phyloP scores from a whole-genome alignment of 2,329 filamentous ascomycete genomes.

The Pestalotiopsis sp. region DNA sequence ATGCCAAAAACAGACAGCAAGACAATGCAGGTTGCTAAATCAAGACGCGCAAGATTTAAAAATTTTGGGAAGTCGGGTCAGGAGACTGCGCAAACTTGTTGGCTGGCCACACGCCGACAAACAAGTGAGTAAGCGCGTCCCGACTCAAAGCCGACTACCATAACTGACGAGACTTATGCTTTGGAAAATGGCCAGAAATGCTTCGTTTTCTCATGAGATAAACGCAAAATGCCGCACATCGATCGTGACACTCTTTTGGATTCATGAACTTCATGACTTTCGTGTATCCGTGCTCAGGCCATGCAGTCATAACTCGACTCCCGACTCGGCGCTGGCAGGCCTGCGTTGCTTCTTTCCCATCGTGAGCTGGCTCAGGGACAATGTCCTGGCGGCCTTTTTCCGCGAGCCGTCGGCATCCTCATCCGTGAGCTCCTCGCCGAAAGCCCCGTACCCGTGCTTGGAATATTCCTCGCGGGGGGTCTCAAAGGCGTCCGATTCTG shows the following conservation, averaged over 20 bases:
- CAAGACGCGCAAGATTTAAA: not conserved
- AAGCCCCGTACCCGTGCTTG: constrained; percentile 40
- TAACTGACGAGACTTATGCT: no score
- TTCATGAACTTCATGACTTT: not conserved
- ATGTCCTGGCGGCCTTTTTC: constrained; percentile 62
- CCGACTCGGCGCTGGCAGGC: constrained; percentile 19
- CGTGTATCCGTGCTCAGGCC: constrained; percentile 20
- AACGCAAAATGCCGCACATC: not conserved
- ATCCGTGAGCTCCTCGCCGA: constrained; percentile 44
- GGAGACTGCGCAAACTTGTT: not conserved
- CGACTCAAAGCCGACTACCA: no score
- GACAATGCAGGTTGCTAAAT: not conserved
- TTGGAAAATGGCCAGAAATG: not conserved
- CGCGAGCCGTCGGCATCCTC: constrained; percentile 40
- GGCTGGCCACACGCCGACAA: not conserved
- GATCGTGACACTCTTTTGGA: not conserved
- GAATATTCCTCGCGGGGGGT: constrained; percentile 53
- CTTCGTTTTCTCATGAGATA: not conserved
- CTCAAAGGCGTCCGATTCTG: constrained; percentile 51
- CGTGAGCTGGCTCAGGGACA: constrained; percentile 66
- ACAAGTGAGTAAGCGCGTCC: no score
- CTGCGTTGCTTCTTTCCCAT: constrained; percentile 40
- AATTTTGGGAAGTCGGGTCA: not conserved
- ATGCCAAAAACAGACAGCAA: not conserved
- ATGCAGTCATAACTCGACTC: constrained; percentile 35